Evolutionary conservation across 192 early-diverging fungal species (phyloP), one percentile per base, ranked within the genome.

Genomic region (Coemansia sp.): DNA sequence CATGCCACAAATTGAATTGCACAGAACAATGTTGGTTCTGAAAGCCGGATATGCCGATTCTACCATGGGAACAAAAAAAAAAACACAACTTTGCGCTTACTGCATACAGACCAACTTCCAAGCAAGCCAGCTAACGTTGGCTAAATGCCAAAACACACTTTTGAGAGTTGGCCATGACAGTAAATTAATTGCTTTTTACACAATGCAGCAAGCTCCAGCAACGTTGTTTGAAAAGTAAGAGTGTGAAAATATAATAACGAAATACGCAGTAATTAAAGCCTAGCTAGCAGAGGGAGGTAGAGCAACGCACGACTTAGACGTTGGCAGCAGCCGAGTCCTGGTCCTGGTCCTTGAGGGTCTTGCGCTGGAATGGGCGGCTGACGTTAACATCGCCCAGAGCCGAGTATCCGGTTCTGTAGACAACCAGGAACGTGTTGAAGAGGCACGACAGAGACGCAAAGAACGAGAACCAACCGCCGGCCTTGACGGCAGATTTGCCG

Each of bases 381-480:
- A 78, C 75, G 40, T 22, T 45, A 12, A 68, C 28, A 16, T 48
- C 45, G 54, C 62, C 59, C 23, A 78, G 53, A 6, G 75, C 65
- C 32, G 70, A 71, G 58, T 64, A 78, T 16, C 75, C 75, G 28
- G 65, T 58, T 50, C 62, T 71, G 54, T 72, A 58, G 30, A 78
- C 59, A 10, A 72, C 69, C n/a, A 43, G 33, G 43, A 78, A 78
- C 18, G 75, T 69, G 62, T 78, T 78, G 65, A 91, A 92, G 83
- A 87, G 88, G 67, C 86, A 86, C 31, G 83, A 67, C 18, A 89
- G 56, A 33, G 90, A 86, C 28, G 90, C 89, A 58, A 90, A 81
- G 52, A 91, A 76, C 50, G 88, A 88, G 56, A 92, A 82, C 64
- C 83, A 85, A 64, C 90, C 90, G 52, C 87, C 90, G 38, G 86